Evolutionary conservation across 2,329 filamentous ascomycete genomes (phyloP), one percentile per base, ranked within the genome.

Genomic region (Rachicladosporium sp.): DNA sequence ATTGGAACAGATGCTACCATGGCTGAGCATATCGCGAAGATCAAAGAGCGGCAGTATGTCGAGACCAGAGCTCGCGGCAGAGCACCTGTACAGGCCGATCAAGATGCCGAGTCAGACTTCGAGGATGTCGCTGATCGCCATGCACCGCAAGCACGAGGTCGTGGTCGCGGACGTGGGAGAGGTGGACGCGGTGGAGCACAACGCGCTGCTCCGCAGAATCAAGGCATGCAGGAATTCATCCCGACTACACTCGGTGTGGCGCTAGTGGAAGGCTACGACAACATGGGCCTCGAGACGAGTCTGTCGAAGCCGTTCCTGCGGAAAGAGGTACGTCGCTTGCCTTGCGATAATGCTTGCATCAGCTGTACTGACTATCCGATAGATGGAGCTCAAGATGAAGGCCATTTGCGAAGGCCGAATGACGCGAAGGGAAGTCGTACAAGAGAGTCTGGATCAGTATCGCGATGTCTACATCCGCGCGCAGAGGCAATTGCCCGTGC

Each of bases 1-100:
- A 98, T 98, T 47, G 91, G 91, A 9, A 98, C 91, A 7, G 91
- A 98, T 64, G 91, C 91, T 5, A 98, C 91, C 1, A 98, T 98
- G 91, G 91, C 91, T 0, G 91, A 98, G 53, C 91, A 98, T 57
- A 98, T 98, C 53, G 78, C 84, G 43, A 98, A 89, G 62, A 93
- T 98, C 52, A 87, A 96, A 60, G 77, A 88, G 43, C 72, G 91
- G 43, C 73, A 88, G 50, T 98, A 98, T 54, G 89, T 87, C 36
- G 75, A 78, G 41, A 80, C 82, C 56, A 56, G 76, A 63, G 56
- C 70, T 54, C 70, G 62, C 45, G 60, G 54, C 11, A 38, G 51
- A 10, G 44, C 42, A 15, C 32, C 40, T 1, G 51, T 57, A 32
- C 57, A 54, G 23, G 52, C 50, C 36, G 65, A 62, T 35, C 45